Evolutionary conservation across 257 asterid genomes (phyloP), one percentile per base, ranked within the genome.

Genomic region (Capsicum rhomboideum): DNA sequence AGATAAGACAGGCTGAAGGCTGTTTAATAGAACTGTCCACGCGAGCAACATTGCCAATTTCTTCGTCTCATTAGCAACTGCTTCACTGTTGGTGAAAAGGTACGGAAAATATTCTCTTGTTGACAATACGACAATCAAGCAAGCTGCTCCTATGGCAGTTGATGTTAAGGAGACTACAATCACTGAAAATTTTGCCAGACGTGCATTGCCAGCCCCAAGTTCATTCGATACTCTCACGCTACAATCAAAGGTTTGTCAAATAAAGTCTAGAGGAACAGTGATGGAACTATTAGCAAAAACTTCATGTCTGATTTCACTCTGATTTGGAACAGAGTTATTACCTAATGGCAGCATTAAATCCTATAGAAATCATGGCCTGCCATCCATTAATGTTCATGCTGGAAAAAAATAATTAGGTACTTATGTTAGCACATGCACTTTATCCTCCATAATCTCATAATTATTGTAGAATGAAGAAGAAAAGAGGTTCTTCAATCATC

Each of bases 291-390:
- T 20, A 13, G 59, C n/a, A 53, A 53, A 53, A 1, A 10, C 12
- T 59, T 11, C 14, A 11, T 10, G 34, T 23, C 16, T 3, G 16
- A 59, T 59, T 21, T 59, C 29, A 11, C 4, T 59, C 68, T 59
- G 34, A 12, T 59, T 20, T 46, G 77, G 17, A 49, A n/a, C 53
- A 26, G 21, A 20, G 46, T 2, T 8, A 26, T 85, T 69, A 94
- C 97, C 98, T 94, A 88, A 93, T 92, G 54, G 97, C 97, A 86
- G 98, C 97, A 86, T 93, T 94, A 58, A 94, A 94, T 80, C 98
- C 98, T 18, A 94, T 49, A 2, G 95, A 88, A 80, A 94, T 92
- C 98, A 94, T 94, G 21, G 91, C 90, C 67, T 90, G 89, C 98
- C 97, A 93, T 71, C 97, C 97, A 54, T 88, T 84, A 17, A 94